Conservation (phyloP, 768 basidiomycete species). For the Russula abietina region DNA sequence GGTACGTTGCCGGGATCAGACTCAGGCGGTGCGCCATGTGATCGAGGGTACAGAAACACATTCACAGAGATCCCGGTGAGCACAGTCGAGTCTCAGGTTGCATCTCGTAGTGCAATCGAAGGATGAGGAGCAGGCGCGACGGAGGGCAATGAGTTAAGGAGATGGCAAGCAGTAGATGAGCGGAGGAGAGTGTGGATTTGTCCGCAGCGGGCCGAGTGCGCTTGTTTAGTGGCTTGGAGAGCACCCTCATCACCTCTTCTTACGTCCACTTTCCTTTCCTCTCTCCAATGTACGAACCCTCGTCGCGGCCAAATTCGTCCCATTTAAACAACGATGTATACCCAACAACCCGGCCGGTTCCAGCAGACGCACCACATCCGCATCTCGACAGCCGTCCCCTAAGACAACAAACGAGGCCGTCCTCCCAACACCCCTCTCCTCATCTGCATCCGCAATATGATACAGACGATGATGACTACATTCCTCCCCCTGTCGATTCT, state of each 20-base stretch:
- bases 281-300: conserved; percentile 12
- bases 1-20: too few species aligned
- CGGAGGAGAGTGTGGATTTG: too few species aligned
- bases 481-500: conserved; percentile 1
- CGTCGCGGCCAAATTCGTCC: conserved; percentile 14
- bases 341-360: background rate
- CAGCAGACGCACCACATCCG: background rate
- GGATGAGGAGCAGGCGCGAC: too few species aligned
- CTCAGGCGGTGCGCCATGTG: too few species aligned
- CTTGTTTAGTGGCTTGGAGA: background rate
- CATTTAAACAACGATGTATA: conserved; percentile 12
- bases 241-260: background rate
- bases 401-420: conserved; percentile 3
- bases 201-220: background rate
- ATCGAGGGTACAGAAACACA: too few species aligned
- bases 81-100: too few species aligned
- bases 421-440: conserved; percentile 9
- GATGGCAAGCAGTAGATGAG: too few species aligned
- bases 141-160: too few species aligned
- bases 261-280: conserved; percentile 33
- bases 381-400: conserved; percentile 1
- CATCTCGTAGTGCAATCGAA: too few species aligned
- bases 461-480: conserved; percentile 11
- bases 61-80: too few species aligned
- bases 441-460: conserved; percentile 12